These are phyloP conservation scores for Gentiana dahurica DNA, from an alignment of 257 asterid species.

Conservation along the genomic window DNA sequence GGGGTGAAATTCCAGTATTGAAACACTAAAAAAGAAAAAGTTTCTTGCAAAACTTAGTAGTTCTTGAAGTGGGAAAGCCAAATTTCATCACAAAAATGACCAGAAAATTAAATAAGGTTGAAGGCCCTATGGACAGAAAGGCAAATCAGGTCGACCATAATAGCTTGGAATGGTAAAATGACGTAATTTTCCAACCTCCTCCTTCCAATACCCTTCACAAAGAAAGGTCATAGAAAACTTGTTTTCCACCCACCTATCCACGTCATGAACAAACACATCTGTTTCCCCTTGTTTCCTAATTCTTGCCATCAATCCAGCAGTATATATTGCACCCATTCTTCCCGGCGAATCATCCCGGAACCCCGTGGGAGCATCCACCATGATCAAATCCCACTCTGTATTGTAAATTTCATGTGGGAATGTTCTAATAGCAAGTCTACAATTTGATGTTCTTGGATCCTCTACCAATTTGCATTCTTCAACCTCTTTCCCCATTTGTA, in stretches of 20 bases:
- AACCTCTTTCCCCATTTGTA: constrained; percentile 22
- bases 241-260: constrained; percentile 74
- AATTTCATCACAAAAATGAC: not conserved
- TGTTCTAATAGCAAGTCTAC: constrained; percentile 44
- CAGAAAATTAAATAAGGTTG: not conserved
- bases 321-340: constrained; percentile 77
- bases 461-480: constrained; percentile 43
- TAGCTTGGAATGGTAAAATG: constrained; percentile 72
- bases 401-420: constrained; percentile 51
- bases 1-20: not conserved
- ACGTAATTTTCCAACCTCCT: constrained; percentile 55
- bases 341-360: constrained; percentile 65
- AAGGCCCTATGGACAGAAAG: constrained; percentile 55
- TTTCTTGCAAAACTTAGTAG: no score
- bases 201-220: constrained; percentile 57
- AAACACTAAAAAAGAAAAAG: not conserved
- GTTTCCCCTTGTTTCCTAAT: constrained; percentile 54
- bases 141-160: constrained; percentile 25
- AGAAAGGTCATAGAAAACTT: constrained; percentile 61
- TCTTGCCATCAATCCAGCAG: constrained; percentile 77
- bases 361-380: constrained; percentile 92
- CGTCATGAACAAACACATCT: constrained; percentile 82
- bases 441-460: constrained; percentile 68
- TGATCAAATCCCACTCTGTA: constrained; percentile 71
- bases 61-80: no score